A percentile compares a stretch with the other conserved stretches of the same genome.
phyloP scores from a whole-genome alignment of 1,284 basidiomycete species.

The Sporisorium sorghi region DNA sequence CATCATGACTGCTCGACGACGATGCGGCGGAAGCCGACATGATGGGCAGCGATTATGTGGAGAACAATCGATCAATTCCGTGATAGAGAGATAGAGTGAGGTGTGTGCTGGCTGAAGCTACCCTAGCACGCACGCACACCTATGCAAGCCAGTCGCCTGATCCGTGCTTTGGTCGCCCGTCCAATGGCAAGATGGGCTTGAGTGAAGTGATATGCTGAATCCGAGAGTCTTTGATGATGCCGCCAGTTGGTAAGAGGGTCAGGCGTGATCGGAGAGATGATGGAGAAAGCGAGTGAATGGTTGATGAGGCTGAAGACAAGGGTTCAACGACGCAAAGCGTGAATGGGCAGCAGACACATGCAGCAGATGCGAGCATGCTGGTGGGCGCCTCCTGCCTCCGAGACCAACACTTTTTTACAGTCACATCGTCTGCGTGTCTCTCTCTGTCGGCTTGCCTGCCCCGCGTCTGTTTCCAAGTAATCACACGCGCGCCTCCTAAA shows the following conservation, averaged over 20 bases:
- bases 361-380: constrained; percentile 15
- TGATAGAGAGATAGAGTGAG: no score
- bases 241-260: neutral
- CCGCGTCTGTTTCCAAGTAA: constrained; percentile 11
- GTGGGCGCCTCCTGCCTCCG: constrained; percentile 13
- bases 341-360: constrained; percentile 15
- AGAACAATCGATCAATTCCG: no score
- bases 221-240: neutral
- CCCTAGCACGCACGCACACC: neutral
- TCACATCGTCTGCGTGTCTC: constrained; percentile 1
- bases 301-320: constrained; percentile 2
- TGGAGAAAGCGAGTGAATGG: neutral
- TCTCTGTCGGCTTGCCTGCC: constrained; percentile 8
- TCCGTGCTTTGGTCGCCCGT: neutral
- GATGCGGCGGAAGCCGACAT: constrained; percentile 45
- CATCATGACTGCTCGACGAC: constrained; percentile 40
- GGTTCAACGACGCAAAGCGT: constrained; percentile 1
- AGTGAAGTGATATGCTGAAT: neutral
- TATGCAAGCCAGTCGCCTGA: neutral
- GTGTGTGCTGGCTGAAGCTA: neutral
- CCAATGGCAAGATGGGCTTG: neutral
- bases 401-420: constrained; percentile 40
- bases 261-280: no score
- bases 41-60: neutral
- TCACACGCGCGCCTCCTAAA: constrained; percentile 12